These are phyloP conservation scores for Penicillium pancosmium DNA, from an alignment of 495 filamentous ascomycete species.

Conservation along the genomic window DNA sequence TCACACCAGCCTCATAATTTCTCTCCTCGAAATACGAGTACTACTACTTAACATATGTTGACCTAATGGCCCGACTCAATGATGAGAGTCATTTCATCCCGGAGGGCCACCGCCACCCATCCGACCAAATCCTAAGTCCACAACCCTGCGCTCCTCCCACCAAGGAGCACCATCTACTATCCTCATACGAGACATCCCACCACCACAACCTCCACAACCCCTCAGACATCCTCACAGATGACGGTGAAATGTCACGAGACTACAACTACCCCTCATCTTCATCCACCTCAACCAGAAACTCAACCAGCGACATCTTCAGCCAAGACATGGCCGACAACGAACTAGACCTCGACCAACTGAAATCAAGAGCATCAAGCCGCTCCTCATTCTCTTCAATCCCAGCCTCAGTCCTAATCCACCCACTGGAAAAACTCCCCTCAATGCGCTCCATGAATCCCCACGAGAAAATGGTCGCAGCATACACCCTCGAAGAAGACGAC, in stretches of 20 bases:
- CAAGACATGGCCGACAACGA: conserved; percentile 31
- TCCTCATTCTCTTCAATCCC: conserved; percentile 49
- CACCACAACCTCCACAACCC: conserved; percentile 17
- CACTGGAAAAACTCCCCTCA: conserved; percentile 27
- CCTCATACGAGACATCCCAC: conserved; percentile 27
- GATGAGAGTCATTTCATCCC: conserved; percentile 16
- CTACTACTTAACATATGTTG: conserved; percentile 2
- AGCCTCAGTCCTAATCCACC: conserved; percentile 39
- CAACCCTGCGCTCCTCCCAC: conserved; percentile 22
- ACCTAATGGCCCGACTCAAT: conserved; percentile 25
- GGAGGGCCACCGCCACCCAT: conserved; percentile 12
- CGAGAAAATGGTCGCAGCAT: conserved; percentile 25
- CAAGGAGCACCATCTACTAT: conserved; percentile 21
- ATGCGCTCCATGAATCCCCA: conserved; percentile 16
- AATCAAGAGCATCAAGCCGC: conserved; percentile 44
- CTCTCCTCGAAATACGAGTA: not conserved
- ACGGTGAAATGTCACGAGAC: conserved; percentile 31
- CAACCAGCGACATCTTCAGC: conserved; percentile 34
- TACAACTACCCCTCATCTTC: conserved; percentile 40
- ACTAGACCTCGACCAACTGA: conserved; percentile 27
- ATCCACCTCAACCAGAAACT: conserved; percentile 38
- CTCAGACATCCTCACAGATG: conserved; percentile 20
- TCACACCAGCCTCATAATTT: conserved; percentile 2
- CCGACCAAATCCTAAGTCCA: conserved; percentile 29
- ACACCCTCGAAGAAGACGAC: conserved; percentile 30